A percentile compares a stretch with the other conserved stretches of the same genome.
phyloP scores from a whole-genome alignment of 495 filamentous ascomycete genomes.

The Penicillium longicatenatum region DNA sequence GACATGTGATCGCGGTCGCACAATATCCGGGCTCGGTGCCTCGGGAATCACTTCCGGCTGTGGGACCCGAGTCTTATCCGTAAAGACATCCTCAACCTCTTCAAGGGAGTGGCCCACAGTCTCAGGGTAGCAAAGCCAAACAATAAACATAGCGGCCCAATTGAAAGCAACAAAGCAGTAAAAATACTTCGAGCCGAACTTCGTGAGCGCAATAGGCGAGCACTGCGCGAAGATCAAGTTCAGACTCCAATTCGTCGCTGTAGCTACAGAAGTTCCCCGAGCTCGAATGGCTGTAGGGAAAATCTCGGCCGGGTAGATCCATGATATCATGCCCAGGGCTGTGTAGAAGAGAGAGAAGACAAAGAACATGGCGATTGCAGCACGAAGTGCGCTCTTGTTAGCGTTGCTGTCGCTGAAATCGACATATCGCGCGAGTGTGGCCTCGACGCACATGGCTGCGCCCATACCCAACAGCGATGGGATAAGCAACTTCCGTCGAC shows the following conservation, averaged over 20 bases:
- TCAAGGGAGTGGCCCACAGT: slow-evolving; percentile 56
- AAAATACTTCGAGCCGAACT: slow-evolving; percentile 52
- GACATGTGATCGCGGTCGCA: slow-evolving; percentile 9
- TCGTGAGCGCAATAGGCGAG: slow-evolving; percentile 52
- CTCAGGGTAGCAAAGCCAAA: slow-evolving; percentile 54
- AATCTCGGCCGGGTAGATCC: slow-evolving; percentile 60
- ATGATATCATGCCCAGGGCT: slow-evolving; percentile 54
- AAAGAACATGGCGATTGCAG: slow-evolving; percentile 59
- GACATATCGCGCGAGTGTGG: slow-evolving; percentile 41
- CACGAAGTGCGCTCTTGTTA: slow-evolving; percentile 45
- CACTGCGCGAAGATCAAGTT: slow-evolving; percentile 58
- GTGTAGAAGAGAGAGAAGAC: slow-evolving; percentile 60
- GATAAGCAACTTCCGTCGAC: slow-evolving; percentile 54
- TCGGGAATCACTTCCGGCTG: slow-evolving; percentile 7
- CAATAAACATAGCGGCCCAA: slow-evolving; percentile 42
- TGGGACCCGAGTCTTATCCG: slow-evolving; percentile 15
- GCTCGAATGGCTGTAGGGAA: slow-evolving; percentile 58
- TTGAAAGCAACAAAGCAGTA: slow-evolving; percentile 58
- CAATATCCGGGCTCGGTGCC: not conserved
- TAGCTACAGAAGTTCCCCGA: slow-evolving; percentile 52
- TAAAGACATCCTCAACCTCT: slow-evolving; percentile 53
- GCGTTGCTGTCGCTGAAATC: slow-evolving; percentile 27
- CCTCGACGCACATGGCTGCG: slow-evolving; percentile 52
- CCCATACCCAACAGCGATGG: slow-evolving; percentile 54
- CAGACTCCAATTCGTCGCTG: slow-evolving; percentile 56